Percentiles rank a stretch among this genome's conserved stretches.
phyloP scores from a whole-genome alignment of 2,329 filamentous ascomycete species.

The Neoscytalidium dimidiatum region DNA sequence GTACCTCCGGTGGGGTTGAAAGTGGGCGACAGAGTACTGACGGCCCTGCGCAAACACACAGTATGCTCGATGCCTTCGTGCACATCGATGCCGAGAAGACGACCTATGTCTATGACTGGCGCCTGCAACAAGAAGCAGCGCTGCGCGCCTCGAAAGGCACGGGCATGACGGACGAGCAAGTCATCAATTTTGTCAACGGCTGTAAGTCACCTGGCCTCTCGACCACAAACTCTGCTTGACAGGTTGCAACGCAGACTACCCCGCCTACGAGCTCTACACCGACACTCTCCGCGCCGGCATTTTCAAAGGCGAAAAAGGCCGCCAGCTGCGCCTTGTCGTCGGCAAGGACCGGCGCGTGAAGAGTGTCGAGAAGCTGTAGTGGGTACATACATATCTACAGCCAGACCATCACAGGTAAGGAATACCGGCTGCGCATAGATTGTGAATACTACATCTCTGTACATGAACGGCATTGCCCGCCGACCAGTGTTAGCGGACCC shows the following conservation, averaged over 20 bases:
- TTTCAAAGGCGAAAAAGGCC: slow-evolving; percentile 45
- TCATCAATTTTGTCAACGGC: slow-evolving; percentile 72
- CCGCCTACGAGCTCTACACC: slow-evolving; percentile 59
- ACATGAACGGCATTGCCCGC: too few relatives aligned
- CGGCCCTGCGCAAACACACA: slow-evolving; percentile 24
- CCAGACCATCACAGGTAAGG: neutral
- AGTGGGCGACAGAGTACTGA: neutral
- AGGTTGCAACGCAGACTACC: slow-evolving; percentile 46
- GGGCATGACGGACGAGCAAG: slow-evolving; percentile 82
- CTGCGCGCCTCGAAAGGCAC: slow-evolving; percentile 66
- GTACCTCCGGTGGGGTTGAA: neutral
- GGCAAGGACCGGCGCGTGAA: slow-evolving; percentile 35
- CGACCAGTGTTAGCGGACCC: too few relatives aligned
- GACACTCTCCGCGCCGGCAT: slow-evolving; percentile 52
- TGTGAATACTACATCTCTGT: neutral
- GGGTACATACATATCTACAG: neutral
- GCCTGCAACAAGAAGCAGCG: slow-evolving; percentile 74
- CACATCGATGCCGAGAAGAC: slow-evolving; percentile 73
- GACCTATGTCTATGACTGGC: slow-evolving; percentile 80
- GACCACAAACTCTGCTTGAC: too few relatives aligned
- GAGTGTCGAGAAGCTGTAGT: slow-evolving; percentile 16
- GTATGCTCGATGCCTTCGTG: slow-evolving; percentile 60
- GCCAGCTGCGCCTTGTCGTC: slow-evolving; percentile 54
- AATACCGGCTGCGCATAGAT: neutral
- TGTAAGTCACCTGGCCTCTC: slow-evolving; percentile 17